phyloP scores from a whole-genome alignment of 352 stramenopile species.

The Phytophthora foliorum region DNA sequence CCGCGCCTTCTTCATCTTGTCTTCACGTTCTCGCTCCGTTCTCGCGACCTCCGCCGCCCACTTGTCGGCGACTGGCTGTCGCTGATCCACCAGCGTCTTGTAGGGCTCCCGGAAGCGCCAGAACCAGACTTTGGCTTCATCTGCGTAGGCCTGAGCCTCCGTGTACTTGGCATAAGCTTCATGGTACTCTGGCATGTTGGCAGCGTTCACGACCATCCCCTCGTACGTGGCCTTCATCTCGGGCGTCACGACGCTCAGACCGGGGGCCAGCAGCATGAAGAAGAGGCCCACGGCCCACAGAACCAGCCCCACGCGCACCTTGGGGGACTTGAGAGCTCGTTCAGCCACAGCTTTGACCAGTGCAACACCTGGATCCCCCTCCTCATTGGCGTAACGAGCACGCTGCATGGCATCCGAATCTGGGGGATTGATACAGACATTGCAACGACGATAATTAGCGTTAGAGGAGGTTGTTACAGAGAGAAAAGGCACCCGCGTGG shows the following conservation, averaged over 20 bases:
- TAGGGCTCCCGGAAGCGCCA: constrained; percentile 88
- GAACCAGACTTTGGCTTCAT: constrained; percentile 90
- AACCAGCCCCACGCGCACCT: constrained; percentile 69
- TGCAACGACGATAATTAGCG: constrained; percentile 15
- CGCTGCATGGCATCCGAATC: constrained; percentile 45
- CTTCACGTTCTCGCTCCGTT: constrained; percentile 63
- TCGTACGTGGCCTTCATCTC: constrained; percentile 87
- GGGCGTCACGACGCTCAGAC: constrained; percentile 64
- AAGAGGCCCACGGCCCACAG: constrained; percentile 85
- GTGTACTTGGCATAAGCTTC: constrained; percentile 67
- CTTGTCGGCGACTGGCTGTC: constrained; percentile 66
- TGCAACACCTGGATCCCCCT: constrained; percentile 56
- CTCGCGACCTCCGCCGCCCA: constrained; percentile 67
- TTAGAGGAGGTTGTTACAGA: constrained; percentile 8
- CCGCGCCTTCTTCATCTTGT: constrained; percentile 87
- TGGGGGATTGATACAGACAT: constrained; percentile 17
- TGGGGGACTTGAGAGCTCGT: constrained; percentile 63
- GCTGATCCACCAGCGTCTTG: constrained; percentile 60
- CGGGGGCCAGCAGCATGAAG: constrained; percentile 84
- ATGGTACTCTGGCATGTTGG: constrained; percentile 83
- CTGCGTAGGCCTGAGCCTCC: constrained; percentile 60
- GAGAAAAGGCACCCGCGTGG: background rate
- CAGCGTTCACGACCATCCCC: constrained; percentile 74
- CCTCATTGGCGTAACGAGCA: constrained; percentile 16
- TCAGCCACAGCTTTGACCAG: constrained; percentile 65